Percentiles rank a stretch among this genome's conserved stretches.
Evolutionary conservation across 495 filamentous ascomycete species (phyloP).

Genomic region (Podospora pseudoanserina): DNA sequence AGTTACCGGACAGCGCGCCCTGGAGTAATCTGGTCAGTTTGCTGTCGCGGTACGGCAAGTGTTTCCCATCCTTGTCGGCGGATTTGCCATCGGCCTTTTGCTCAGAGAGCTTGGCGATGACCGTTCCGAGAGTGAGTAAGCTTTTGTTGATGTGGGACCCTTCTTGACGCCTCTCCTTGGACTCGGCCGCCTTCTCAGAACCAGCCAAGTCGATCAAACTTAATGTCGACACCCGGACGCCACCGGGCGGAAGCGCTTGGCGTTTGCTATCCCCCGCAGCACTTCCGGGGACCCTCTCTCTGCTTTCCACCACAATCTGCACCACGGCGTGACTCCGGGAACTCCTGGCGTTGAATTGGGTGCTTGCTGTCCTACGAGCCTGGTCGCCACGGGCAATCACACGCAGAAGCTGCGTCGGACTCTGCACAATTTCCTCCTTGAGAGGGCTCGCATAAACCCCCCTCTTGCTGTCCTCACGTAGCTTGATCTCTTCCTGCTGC

Average conservation of each 20-base stretch:
- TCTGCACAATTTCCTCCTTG: conserved; percentile 98
- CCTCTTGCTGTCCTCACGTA: conserved; percentile 91
- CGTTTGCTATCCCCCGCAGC: conserved; percentile 62
- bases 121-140: conserved; percentile 88
- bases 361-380: conserved; percentile 82
- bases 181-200: conserved; percentile 91
- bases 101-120: conserved; percentile 81
- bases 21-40: conserved; percentile 93
- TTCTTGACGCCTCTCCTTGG: conserved; percentile 89
- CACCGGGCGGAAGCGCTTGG: conserved; percentile 74
- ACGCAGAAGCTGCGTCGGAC: conserved; percentile 87
- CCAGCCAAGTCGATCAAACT: conserved; percentile 96
- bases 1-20: conserved; percentile 87
- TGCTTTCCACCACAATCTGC: conserved; percentile 95
- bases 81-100: conserved; percentile 74
- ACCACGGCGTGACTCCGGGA: conserved; percentile 97
- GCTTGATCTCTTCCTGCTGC: conserved; percentile 83
- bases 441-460: conserved; percentile 94
- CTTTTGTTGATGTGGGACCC: conserved; percentile 99
- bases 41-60: conserved; percentile 94
- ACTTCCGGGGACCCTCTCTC: conserved; percentile 69
- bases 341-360: conserved; percentile 92
- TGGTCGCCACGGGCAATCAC: conserved; percentile 95
- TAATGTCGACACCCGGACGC: conserved; percentile 90
- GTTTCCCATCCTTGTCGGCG: conserved; percentile 76